Percentiles rank a stretch among this genome's conserved stretches.
phyloP scores from a whole-genome alignment of 2,329 filamentous ascomycete species.

The Fusarium poae region DNA sequence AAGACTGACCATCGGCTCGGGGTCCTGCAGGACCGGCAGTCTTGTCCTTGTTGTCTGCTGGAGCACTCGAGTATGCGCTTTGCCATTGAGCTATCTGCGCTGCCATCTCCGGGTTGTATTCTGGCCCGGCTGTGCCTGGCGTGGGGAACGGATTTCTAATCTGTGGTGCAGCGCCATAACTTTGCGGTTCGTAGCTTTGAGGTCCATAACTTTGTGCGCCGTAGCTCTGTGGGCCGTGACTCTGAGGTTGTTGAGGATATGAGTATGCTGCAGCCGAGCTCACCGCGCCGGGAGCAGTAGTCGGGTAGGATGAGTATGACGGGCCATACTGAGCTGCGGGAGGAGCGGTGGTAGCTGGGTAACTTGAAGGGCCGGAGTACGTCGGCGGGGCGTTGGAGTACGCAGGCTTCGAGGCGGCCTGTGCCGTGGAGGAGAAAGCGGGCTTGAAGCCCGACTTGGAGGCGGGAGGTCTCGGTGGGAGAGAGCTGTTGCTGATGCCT shows the following conservation, averaged over 20 bases:
- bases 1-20: constrained; percentile 55
- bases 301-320: constrained; percentile 56
- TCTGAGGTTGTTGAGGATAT: constrained; percentile 47
- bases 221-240: constrained; percentile 51
- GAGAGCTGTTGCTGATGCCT: constrained; percentile 68
- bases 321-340: constrained; percentile 61
- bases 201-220: constrained; percentile 51
- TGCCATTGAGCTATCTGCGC: constrained; percentile 96
- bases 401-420: constrained; percentile 54
- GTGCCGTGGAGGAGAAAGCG: constrained; percentile 61
- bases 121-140: constrained; percentile 60
- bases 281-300: constrained; percentile 44
- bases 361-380: constrained; percentile 50
- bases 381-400: constrained; percentile 52
- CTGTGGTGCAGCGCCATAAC: constrained; percentile 68
- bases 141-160: constrained; percentile 86
- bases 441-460: constrained; percentile 63
- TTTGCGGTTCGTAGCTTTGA: constrained; percentile 48
- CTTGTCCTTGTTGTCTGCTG: constrained; percentile 55
- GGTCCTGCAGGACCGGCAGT: constrained; percentile 49
- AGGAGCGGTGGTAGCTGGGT: constrained; percentile 53
- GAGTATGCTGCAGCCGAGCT: constrained; percentile 46
- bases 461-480: constrained; percentile 82
- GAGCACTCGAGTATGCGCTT: constrained; percentile 81
- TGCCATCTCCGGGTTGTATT: constrained; percentile 83